These are phyloP conservation scores for Talaromyces pinophilus DNA, from an alignment of 2,329 filamentous ascomycete genomes.

Conservation along the genomic window DNA sequence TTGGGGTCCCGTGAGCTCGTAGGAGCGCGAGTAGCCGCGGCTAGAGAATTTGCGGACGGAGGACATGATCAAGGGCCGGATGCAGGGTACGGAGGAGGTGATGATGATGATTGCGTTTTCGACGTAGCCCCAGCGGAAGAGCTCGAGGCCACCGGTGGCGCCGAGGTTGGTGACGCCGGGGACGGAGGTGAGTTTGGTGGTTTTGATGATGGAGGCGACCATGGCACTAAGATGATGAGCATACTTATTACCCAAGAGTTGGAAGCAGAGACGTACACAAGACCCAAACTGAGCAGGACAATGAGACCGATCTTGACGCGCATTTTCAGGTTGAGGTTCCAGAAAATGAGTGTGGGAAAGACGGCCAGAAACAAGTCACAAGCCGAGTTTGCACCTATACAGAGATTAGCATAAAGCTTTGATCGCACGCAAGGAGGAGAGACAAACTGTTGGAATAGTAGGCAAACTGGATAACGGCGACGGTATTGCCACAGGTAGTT, in stretches of 20 bases:
- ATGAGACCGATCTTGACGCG: slow-evolving; percentile 35
- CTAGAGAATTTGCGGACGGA: slow-evolving; percentile 14
- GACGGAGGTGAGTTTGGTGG: slow-evolving; percentile 27
- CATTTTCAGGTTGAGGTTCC: slow-evolving; percentile 36
- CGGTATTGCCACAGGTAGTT: slow-evolving; percentile 25
- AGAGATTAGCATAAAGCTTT: background rate
- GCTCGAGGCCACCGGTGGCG: slow-evolving; percentile 22
- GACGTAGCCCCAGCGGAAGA: slow-evolving; percentile 33
- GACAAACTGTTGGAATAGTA: slow-evolving; percentile 34
- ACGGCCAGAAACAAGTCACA: slow-evolving; percentile 37
- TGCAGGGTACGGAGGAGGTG: slow-evolving; percentile 34
- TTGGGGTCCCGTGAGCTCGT: slow-evolving; percentile 3
- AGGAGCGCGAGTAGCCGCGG: slow-evolving; percentile 15
- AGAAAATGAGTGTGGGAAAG: slow-evolving; percentile 35
- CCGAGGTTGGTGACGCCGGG: slow-evolving; percentile 26
- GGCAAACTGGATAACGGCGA: slow-evolving; percentile 30
- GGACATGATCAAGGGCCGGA: slow-evolving; percentile 29
- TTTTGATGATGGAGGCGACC: slow-evolving; percentile 31
- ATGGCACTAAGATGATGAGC: slow-evolving; percentile 27
- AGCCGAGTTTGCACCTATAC: slow-evolving; percentile 27
- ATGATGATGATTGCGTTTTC: slow-evolving; percentile 35
- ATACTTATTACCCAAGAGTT: background rate
- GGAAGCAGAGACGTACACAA: slow-evolving; percentile 18
- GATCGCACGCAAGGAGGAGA: background rate
- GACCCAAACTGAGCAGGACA: slow-evolving; percentile 33